Conservation (phyloP, 768 basidiomycete genomes). For the Cantharellus anzutake region DNA sequence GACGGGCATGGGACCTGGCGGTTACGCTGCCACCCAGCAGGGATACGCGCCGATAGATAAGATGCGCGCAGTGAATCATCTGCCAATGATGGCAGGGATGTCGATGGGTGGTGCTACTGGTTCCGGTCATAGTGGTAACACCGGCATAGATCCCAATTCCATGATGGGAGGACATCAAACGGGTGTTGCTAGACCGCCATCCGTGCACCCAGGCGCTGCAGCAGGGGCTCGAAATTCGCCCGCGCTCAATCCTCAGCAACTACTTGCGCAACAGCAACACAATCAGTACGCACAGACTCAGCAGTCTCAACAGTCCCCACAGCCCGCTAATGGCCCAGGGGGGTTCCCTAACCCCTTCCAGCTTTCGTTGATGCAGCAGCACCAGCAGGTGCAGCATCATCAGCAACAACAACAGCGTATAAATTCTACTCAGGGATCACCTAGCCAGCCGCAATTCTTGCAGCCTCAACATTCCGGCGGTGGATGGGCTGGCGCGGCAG, state of each 20-base stretch:
- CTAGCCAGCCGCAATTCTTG: too few relatives aligned
- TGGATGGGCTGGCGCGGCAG: too few relatives aligned
- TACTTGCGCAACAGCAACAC: background rate
- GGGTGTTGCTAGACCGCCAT: background rate
- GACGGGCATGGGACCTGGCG: background rate
- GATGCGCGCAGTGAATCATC: background rate
- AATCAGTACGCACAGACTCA: background rate
- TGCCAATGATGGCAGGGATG: background rate
- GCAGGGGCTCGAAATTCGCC: background rate
- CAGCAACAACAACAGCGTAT: constrained; percentile 1
- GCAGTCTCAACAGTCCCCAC: background rate
- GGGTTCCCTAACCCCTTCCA: background rate
- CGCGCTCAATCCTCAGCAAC: background rate
- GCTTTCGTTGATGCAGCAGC: background rate
- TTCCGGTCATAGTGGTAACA: background rate
- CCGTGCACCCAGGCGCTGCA: background rate
- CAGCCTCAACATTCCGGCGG: too few relatives aligned
- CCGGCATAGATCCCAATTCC: background rate
- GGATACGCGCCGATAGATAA: background rate
- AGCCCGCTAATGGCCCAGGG: background rate
- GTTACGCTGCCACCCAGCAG: background rate
- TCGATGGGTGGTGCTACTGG: background rate
- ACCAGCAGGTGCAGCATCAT: background rate
- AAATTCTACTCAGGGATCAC: too few relatives aligned
- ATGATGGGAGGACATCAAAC: background rate